These are phyloP conservation scores for Pleurozium schreberi DNA, from an alignment of 225 moss, liverwort and hornwort species.

Conservation along the genomic window DNA sequence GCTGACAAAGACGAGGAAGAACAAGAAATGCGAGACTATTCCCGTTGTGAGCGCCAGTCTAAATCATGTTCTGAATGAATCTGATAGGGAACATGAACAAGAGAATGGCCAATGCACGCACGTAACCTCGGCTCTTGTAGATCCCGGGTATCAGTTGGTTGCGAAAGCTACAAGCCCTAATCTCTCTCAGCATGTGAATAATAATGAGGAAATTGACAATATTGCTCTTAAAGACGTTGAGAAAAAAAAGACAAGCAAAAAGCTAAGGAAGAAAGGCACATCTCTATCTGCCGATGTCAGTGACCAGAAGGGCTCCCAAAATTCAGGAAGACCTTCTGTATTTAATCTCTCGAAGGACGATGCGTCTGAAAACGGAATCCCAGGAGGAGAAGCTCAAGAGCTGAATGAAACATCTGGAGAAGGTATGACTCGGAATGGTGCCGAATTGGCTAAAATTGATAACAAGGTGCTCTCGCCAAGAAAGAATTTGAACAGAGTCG, in stretches of 20 bases:
- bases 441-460: background rate
- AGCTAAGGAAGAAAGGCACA: background rate
- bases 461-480: background rate
- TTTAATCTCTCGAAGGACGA: background rate
- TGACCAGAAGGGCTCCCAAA: background rate
- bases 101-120: background rate
- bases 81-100: background rate
- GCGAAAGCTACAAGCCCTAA: background rate
- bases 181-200: background rate
- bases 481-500: background rate
- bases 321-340: background rate
- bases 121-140: background rate
- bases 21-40: background rate
- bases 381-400: background rate
- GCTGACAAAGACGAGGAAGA: background rate
- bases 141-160: background rate
- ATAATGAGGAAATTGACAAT: background rate
- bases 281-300: background rate
- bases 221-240: background rate
- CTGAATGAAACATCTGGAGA: background rate
- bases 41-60: background rate
- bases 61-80: constrained; percentile 1
- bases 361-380: background rate
- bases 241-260: background rate
- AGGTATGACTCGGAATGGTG: background rate